phyloP scores from a whole-genome alignment of 2,329 filamentous ascomycete species.

The Cercospora brassicicola region DNA sequence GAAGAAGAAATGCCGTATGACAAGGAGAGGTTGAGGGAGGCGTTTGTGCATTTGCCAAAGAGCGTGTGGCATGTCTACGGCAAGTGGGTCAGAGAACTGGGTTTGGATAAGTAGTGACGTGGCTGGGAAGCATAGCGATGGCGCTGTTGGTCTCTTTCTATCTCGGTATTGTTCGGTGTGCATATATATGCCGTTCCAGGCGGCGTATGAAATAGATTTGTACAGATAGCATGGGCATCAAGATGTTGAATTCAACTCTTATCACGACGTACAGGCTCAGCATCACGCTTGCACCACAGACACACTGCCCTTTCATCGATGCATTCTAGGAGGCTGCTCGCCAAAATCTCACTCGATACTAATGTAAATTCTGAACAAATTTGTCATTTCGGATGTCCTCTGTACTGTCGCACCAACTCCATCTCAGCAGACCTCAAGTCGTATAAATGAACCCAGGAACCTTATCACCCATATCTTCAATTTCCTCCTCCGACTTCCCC shows the following conservation, averaged over 20 bases:
- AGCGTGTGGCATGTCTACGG: constrained; percentile 21
- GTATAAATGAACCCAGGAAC: constrained; percentile 18
- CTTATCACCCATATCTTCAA: constrained; percentile 19
- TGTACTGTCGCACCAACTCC: background rate
- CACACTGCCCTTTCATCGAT: background rate
- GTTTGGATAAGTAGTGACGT: constrained; percentile 6
- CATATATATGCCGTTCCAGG: background rate
- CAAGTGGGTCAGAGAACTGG: constrained; percentile 6
- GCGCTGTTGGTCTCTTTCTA: background rate
- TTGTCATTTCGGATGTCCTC: too few species aligned
- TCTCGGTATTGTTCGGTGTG: background rate
- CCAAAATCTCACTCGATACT: too few species aligned
- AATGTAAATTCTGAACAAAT: too few species aligned
- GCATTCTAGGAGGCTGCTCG: too few species aligned
- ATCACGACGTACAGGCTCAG: background rate
- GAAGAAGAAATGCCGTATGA: constrained; percentile 55
- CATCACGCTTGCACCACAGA: background rate
- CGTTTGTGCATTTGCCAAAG: constrained; percentile 31
- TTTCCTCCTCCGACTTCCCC: constrained; percentile 20
- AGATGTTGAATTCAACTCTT: too few species aligned
- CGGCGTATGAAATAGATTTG: background rate
- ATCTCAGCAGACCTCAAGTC: background rate
- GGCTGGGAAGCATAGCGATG: constrained; percentile 2
- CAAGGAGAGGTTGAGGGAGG: constrained; percentile 27
- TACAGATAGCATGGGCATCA: background rate